Conservation (phyloP, 2,329 filamentous ascomycete species). For the Simplicillium sp. region DNA sequence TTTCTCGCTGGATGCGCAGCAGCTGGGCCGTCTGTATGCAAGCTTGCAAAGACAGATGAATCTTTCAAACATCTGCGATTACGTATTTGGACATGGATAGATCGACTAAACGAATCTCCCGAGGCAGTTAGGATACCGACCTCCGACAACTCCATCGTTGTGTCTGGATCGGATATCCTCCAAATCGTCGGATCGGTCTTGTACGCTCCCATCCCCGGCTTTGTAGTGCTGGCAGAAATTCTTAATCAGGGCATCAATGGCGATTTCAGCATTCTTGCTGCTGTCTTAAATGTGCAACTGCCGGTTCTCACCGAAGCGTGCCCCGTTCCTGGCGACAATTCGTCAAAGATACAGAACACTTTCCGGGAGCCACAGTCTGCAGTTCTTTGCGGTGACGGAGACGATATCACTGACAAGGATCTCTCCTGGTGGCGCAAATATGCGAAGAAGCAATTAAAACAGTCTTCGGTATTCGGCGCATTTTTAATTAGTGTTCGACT, state of each 20-base stretch:
- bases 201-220: constrained; percentile 18
- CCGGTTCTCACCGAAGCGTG: too few species aligned
- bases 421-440: constrained; percentile 18
- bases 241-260: too few species aligned
- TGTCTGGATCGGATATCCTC: constrained; percentile 22
- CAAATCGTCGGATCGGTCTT: constrained; percentile 20
- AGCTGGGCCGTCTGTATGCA: constrained; percentile 12
- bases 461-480: constrained; percentile 21
- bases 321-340: too few species aligned
- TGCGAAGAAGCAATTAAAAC: constrained; percentile 13
- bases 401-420: constrained; percentile 11
- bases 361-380: background rate
- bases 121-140: constrained; percentile 5
- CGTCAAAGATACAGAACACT: too few species aligned
- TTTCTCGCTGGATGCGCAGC: constrained; percentile 26
- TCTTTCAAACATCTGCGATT: constrained; percentile 16
- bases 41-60: constrained; percentile 18
- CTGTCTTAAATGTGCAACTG: too few species aligned
- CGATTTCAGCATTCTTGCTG: too few species aligned
- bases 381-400: constrained; percentile 23
- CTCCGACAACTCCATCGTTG: constrained; percentile 12
- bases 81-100: constrained; percentile 21
- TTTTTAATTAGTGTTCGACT: constrained; percentile 26
- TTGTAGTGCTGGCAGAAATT: too few species aligned
- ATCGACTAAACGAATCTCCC: constrained; percentile 17